Conservation (phyloP, 2,329 filamentous ascomycete species). For the Hypoxylon sp. region DNA sequence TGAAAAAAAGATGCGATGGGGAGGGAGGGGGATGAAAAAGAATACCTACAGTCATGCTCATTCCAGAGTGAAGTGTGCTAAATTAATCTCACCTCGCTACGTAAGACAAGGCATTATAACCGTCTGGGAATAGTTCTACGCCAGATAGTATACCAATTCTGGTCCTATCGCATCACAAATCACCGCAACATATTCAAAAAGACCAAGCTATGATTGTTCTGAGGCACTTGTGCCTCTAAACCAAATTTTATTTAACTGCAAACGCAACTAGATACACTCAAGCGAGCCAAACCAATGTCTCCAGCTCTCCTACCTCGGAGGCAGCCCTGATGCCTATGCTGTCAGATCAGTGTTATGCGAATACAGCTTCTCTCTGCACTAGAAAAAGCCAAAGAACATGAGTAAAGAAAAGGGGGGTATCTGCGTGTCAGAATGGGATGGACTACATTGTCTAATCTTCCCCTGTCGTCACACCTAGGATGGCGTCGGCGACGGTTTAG, state of each 20-base stretch:
- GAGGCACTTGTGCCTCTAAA: constrained; percentile 55
- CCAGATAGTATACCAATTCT: not conserved
- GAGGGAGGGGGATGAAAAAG: no score
- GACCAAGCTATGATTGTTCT: constrained; percentile 19
- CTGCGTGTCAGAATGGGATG: constrained; percentile 7
- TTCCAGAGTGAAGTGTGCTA: no score
- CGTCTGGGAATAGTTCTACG: no score
- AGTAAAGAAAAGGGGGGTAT: constrained; percentile 10
- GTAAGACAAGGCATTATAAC: no score
- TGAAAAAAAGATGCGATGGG: no score
- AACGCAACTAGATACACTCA: constrained; percentile 51
- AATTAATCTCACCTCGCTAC: no score
- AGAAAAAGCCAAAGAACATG: constrained; percentile 20
- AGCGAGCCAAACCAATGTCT: constrained; percentile 1
- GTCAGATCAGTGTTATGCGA: constrained; percentile 35
- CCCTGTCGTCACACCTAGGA: constrained; percentile 1
- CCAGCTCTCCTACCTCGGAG: not conserved
- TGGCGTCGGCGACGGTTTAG: not conserved
- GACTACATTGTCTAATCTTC: constrained; percentile 5
- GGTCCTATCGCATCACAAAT: not conserved
- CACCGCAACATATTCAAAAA: not conserved
- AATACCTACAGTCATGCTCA: no score
- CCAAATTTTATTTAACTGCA: constrained; percentile 54
- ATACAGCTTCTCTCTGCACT: constrained; percentile 11
- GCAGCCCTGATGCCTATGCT: constrained; percentile 9